A percentile compares a stretch with the other conserved stretches of the same genome.
These are phyloP conservation scores for Ogataea chonburiensis DNA, from an alignment of 805 yeast species.

Conservation along the genomic window DNA sequence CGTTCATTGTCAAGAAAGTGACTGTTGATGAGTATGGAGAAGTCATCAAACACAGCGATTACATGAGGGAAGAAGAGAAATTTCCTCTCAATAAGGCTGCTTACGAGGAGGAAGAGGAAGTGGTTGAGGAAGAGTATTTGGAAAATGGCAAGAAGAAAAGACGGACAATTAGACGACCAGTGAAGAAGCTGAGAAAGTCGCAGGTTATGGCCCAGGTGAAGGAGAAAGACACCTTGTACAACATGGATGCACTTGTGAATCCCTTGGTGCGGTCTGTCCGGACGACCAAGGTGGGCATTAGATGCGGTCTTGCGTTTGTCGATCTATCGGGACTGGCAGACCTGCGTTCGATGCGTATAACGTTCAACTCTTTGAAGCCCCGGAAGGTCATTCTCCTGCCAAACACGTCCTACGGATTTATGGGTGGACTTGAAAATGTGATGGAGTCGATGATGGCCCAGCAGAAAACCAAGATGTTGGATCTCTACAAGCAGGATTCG, in stretches of 20 bases:
- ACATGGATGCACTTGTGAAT: conserved; percentile 26
- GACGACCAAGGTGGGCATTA: conserved; percentile 39
- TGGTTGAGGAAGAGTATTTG: conserved; percentile 28
- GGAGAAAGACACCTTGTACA: conserved; percentile 20
- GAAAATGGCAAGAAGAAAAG: conserved; percentile 25
- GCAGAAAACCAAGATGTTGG: conserved; percentile 19
- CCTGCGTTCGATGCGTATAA: conserved; percentile 72
- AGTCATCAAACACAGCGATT: conserved; percentile 63
- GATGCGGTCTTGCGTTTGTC: conserved; percentile 72
- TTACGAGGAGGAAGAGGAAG: conserved; percentile 22
- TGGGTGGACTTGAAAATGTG: conserved; percentile 25
- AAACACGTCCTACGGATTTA: conserved; percentile 21
- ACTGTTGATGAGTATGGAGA: conserved; percentile 89
- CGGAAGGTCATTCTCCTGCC: conserved; percentile 56
- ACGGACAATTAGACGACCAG: conserved; percentile 12
- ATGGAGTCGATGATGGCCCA: conserved; percentile 23
- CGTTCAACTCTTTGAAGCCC: conserved; percentile 78
- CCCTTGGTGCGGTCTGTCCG: conserved; percentile 21
- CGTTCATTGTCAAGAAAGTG: conserved; percentile 56
- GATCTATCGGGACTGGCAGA: conserved; percentile 87
- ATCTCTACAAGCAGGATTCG: conserved; percentile 18
- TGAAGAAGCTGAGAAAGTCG: conserved; percentile 38
- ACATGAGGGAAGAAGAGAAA: conserved; percentile 51
- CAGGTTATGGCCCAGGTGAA: conserved; percentile 19
- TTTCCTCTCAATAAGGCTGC: conserved; percentile 33